These are phyloP conservation scores for Magnolia sinica DNA, from an alignment of 164 flowering plant genomes.

Conservation along the genomic window DNA sequence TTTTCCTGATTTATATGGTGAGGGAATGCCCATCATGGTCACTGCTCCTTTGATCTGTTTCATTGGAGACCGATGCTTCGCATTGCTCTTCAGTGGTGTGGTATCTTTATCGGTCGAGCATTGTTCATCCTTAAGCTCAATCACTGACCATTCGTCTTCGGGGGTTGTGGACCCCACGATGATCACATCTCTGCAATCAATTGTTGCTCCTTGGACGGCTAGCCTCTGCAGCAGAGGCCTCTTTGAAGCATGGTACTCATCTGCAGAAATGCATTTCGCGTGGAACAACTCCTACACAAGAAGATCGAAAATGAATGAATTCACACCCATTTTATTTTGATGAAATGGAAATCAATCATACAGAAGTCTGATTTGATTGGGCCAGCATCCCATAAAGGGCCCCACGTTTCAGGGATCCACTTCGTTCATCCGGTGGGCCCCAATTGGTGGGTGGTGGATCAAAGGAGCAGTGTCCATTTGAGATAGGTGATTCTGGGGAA, in stretches of 20 bases:
- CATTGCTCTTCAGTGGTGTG: constrained; percentile 33
- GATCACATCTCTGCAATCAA: constrained; percentile 61
- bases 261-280: constrained; percentile 77
- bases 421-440: too few relatives aligned
- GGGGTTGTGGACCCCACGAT: constrained; percentile 27
- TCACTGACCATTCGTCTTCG: constrained; percentile 81
- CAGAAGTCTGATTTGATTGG: not conserved
- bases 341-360: too few relatives aligned
- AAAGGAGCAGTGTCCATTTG: too few relatives aligned
- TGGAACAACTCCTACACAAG: constrained; percentile 64
- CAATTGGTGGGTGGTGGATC: too few relatives aligned
- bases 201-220: constrained; percentile 85
- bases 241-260: constrained; percentile 85
- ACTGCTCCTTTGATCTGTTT: constrained; percentile 71
- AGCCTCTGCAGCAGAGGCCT: constrained; percentile 82
- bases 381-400: too few relatives aligned
- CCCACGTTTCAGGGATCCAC: too few relatives aligned
- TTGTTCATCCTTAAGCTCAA: constrained; percentile 67
- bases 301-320: not conserved
- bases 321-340: not conserved
- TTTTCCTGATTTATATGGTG: constrained; percentile 40
- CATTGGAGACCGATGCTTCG: constrained; percentile 42
- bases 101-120: constrained; percentile 32
- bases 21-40: constrained; percentile 44
- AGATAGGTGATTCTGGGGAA: too few relatives aligned